Evolutionary conservation across 306 rosid genomes (phyloP).

Genomic region (Gastrolobium villosum): DNA sequence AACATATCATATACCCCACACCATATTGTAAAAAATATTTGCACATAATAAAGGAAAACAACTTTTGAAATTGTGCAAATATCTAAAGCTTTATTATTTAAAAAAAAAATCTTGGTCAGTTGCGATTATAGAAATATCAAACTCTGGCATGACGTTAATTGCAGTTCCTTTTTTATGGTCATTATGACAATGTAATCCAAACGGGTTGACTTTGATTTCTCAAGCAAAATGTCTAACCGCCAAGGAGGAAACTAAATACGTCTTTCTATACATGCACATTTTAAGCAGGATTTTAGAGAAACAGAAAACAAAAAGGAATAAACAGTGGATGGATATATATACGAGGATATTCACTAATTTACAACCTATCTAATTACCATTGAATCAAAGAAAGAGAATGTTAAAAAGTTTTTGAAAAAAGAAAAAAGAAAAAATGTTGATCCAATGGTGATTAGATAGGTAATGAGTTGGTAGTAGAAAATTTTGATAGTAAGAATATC

Average conservation of each 20-base stretch:
- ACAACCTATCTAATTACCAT: no score
- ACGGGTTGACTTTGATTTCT: slow-evolving; percentile 41
- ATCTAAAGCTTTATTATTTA: not conserved
- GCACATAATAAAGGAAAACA: slow-evolving; percentile 14
- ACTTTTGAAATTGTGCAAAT: slow-evolving; percentile 3
- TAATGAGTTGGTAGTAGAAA: no score
- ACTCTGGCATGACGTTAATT: not conserved
- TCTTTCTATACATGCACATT: slow-evolving; percentile 16
- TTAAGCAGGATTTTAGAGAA: not conserved
- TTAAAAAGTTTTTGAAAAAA: no score
- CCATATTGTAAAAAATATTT: not conserved
- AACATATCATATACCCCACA: not conserved
- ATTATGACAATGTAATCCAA: slow-evolving; percentile 24
- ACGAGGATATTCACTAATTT: no score
- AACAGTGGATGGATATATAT: slow-evolving; percentile 17
- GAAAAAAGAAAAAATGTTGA: no score
- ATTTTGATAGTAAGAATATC: no score
- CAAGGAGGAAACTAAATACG: slow-evolving; percentile 13
- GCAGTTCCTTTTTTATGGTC: slow-evolving; percentile 19
- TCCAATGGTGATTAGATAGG: no score
- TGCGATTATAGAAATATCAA: not conserved
- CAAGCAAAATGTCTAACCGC: slow-evolving; percentile 18
- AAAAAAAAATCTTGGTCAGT: not conserved
- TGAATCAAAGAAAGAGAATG: no score
- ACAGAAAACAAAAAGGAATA: not conserved